Conservation (phyloP, 129 eudicot genomes). For the Lonicera japonica region DNA sequence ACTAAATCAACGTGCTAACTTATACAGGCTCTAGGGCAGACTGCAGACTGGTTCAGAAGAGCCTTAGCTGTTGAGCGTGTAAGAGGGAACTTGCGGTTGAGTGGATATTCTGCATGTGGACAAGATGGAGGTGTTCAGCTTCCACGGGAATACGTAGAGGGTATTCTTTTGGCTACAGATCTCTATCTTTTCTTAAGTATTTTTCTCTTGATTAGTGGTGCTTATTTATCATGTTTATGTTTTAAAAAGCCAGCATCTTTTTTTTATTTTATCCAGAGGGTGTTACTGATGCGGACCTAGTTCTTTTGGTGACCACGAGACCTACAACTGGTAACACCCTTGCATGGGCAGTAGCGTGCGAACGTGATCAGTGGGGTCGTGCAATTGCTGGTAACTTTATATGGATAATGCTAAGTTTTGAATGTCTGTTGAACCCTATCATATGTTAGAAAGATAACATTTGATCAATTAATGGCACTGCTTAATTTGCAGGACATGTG, state of each 20-base stretch:
- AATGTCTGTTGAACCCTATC: neutral
- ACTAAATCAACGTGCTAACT: too few relatives aligned
- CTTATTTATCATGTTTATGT: neutral
- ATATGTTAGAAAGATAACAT: neutral
- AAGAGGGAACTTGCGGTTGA: constrained; percentile 72
- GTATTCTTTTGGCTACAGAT: constrained; percentile 21
- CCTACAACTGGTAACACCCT: constrained; percentile 93
- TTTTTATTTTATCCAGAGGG: constrained; percentile 50
- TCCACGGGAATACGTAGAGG: constrained; percentile 84
- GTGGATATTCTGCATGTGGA: constrained; percentile 98
- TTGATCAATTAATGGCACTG: neutral
- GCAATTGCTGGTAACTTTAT: constrained; percentile 73
- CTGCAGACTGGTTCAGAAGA: constrained; percentile 88
- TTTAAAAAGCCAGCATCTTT: neutral
- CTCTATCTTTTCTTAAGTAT: neutral
- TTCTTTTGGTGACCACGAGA: constrained; percentile 94
- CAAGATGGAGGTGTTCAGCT: constrained; percentile 99
- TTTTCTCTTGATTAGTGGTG: constrained; percentile 5
- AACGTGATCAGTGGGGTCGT: constrained; percentile 99
- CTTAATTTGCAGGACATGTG: constrained; percentile 65
- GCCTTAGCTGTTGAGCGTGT: constrained; percentile 93
- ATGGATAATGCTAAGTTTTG: neutral
- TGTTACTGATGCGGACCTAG: constrained; percentile 80
- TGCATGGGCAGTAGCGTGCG: constrained; percentile 99
- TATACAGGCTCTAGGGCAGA: constrained; percentile 86